Base-by-base conservation (phyloP, 768 basidiomycete species). In the Gymnopilus dilepis region DNA sequence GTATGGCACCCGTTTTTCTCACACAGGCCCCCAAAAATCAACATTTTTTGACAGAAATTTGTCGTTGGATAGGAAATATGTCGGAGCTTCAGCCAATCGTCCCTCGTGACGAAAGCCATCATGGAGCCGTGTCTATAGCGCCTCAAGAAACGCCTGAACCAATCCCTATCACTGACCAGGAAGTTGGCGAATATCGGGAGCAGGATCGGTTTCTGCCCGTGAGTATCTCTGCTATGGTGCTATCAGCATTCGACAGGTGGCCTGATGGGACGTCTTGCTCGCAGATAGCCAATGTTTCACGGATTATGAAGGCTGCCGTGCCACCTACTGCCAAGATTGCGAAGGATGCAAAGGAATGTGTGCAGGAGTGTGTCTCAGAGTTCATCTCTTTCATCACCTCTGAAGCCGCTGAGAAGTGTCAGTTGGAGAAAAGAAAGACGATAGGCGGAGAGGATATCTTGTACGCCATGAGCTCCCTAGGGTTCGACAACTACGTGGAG, bases 301-400 rank as follows among this genome's bases (percentile, higher is more conserved):
- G 97, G 21, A 96, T 99, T 71, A 99, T 98, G 96, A 98, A 98
- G 76, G 81, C 88, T 42, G 85, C 94, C 11, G 89, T 98, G 2
- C 96, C 97, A 0, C 78, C 88, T 0, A 91, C 91, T 19, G 94
- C 97, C 42, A 99, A 99, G 78, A 97, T 98, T 69, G 92, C 94
- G 7, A 98, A 98, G 75, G 97, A 99, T 76, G 95, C 95, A 45
- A 99, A 99, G 73, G 97, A 99, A 77, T 95, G 94, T 76, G 94
- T 98, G 42, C 97, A 99, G 74, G 97, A 98, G 77, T 97, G 96
- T 76, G 94, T 97, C 58, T 95, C 92, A 42, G 97, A 99, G 78
- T 99, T 97, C 81, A 98, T 99, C 74, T 89, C 88, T 68, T 99
- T 99, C 83, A 95, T 99, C 78, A 97, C 96, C 28, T 92, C 90